Percentiles rank a stretch among this genome's conserved stretches.
Conservation (phyloP, 257 asterid genomes). For the Solanum corneliomulleri region DNA sequence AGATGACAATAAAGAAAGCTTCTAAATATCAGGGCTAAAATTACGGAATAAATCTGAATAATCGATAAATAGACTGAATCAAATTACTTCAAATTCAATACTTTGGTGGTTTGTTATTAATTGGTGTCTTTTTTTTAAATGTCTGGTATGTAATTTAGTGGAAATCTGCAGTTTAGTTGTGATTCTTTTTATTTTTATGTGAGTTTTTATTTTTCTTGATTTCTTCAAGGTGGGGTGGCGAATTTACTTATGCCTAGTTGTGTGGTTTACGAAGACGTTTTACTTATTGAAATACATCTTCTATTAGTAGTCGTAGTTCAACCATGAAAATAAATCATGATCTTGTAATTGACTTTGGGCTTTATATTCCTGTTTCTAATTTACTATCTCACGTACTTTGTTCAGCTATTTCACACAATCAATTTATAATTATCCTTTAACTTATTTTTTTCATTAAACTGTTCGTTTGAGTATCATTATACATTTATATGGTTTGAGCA, state of each 20-base stretch:
- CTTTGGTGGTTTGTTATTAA: too few species aligned
- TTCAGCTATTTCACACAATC: background rate
- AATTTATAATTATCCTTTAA: background rate
- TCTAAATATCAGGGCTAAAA: background rate
- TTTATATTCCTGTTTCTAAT: background rate
- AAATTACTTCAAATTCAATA: too few species aligned
- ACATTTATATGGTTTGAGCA: background rate
- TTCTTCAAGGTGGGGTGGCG: background rate
- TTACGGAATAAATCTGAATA: too few species aligned
- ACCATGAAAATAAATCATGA: background rate
- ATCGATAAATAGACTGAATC: background rate
- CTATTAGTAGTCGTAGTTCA: background rate
- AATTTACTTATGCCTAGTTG: background rate
- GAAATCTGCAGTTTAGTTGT: background rate
- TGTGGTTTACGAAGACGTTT: background rate
- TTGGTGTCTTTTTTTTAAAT: too few species aligned
- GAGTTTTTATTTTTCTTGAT: background rate
- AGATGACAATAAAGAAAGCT: background rate
- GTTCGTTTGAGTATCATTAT: background rate
- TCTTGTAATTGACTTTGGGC: background rate
- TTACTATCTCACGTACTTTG: background rate
- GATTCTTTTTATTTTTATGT: background rate
- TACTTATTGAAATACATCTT: background rate
- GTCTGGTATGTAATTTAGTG: background rate
- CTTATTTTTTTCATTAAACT: background rate